Evolutionary conservation across 306 rosid genomes (phyloP), one percentile per base, ranked within the genome.

Genomic region (Spatholobus suberectus): DNA sequence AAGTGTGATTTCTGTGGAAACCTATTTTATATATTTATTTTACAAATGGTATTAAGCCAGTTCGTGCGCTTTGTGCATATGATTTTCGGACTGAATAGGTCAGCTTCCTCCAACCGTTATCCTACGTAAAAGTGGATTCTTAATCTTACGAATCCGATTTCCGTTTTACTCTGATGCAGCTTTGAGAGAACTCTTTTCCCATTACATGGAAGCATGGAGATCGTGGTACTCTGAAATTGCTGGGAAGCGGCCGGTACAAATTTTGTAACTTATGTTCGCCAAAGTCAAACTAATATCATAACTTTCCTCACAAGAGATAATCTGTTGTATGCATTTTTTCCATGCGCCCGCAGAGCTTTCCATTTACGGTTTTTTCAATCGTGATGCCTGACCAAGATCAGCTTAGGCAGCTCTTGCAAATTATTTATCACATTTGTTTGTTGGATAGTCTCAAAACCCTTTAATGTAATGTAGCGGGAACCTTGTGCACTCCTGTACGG

Each of bases 141-240:
- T 52, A 18, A 52, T 18, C 26, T 18, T 7, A 18, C 13, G n/a
- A 47, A 1, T 0, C n/a, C n/a, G n/a, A n/a, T n/a, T n/a, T n/a
- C n/a, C n/a, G 61, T 14, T 81, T 74, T 38, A 21, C 41, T 70
- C 21, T 73, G 47, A 72, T 84, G 87, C 91, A 93, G 98, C 93
- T 55, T 74, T 95, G 87, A 92, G 72, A 85, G 99, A 96, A 17
- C 91, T 96, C 27, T 94, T 90, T 85, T 81, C 96, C 17, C 98
- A 96, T 88, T 96, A 92, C 86, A 83, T 85, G 93, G 97, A 96
- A 77, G 98, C 99, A 71, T 93, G 97, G 94, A 89, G 85, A 69
- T 85, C 92, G 52, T 93, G 98, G 98, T 89, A 90, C 94, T 88
- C 92, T 0, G 96, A 92, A 89, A 90, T 94, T 23, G 88, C 92